Evolutionary conservation across 345 rosid species (phyloP).

Genomic region (Citropsis articulata): DNA sequence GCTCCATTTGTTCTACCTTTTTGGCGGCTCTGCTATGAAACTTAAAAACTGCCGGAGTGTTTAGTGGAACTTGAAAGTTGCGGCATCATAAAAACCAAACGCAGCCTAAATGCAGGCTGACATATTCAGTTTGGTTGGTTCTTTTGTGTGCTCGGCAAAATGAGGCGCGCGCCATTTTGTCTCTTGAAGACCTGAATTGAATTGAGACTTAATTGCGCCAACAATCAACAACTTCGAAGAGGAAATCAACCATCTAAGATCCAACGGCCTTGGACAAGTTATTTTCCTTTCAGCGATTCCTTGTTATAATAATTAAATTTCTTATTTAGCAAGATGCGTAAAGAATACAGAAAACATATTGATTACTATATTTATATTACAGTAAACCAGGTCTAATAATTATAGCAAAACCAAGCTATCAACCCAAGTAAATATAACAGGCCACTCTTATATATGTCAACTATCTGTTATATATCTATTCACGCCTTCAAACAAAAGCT

Average conservation of each 20-base stretch:
- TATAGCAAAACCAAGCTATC: slow-evolving; percentile 1
- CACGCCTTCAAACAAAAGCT: background rate
- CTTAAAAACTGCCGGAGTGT: background rate
- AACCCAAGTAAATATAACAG: slow-evolving; percentile 1
- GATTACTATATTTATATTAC: background rate
- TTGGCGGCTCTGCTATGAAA: too few relatives aligned
- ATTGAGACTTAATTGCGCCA: background rate
- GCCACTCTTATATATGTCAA: slow-evolving; percentile 20
- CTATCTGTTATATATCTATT: slow-evolving; percentile 21
- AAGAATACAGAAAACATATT: slow-evolving; percentile 6
- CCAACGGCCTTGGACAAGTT: background rate
- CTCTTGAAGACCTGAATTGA: background rate
- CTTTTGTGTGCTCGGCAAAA: background rate
- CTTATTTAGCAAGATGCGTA: background rate
- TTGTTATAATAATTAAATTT: background rate
- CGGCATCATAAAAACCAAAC: background rate
- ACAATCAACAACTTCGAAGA: background rate
- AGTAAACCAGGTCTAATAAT: background rate
- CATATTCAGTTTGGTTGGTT: background rate
- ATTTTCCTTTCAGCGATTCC: background rate
- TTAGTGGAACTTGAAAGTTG: background rate
- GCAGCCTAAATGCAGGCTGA: background rate
- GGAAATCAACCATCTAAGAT: background rate
- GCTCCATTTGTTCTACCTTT: too few relatives aligned
- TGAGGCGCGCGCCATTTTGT: background rate